Evolutionary conservation across 495 filamentous ascomycete genomes (phyloP), one percentile per base, ranked within the genome.

Genomic region (Pyronema omphalodes): DNA sequence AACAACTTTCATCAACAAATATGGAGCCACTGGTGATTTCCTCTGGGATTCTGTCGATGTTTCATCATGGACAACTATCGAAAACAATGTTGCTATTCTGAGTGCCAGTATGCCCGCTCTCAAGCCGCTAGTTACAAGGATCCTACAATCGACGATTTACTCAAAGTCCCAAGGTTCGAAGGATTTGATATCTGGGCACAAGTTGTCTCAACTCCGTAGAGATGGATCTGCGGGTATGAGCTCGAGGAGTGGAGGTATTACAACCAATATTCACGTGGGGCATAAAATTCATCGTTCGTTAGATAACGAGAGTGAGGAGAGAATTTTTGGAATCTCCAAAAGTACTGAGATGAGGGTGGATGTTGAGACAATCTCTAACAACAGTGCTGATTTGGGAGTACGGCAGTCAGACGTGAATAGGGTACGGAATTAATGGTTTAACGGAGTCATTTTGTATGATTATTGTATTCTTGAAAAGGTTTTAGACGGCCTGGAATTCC

Each of bases 11-110:
- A 58, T 73, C 7, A 37, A 53, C 7, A 63, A 61, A 50, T 71
- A 70, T 54, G 70, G 68, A 8, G 62, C 61, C 17, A 66, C 60
- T 12, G 67, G 67, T 33, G 73, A 75, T 43, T 71, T 70, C 56
- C 67, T 73, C 11, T 74, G 44, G 47, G 47, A 50, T 34, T 35
- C 19, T 1, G 19, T 12, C 18, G 29, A 50, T 11, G 47, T 53
- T 5, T 51, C 50, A 4, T 54, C 49, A 9, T 60, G 58, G 58
- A 55, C 53, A 9, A 54, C 44, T 9, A 55, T 54, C 11, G 56
- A 59, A 40, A 37, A 55, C 39, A 54, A 63, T 29, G 51, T 62
- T 33, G 52, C 55, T 12, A 58, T 61, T 3, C 18, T 63, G 15
- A 58, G 59, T n/a, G 56, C 59, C 7, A 53, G 51, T 50, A 55